phyloP scores from a whole-genome alignment of 2,329 filamentous ascomycete species.

The Botrytis sinoallii region DNA sequence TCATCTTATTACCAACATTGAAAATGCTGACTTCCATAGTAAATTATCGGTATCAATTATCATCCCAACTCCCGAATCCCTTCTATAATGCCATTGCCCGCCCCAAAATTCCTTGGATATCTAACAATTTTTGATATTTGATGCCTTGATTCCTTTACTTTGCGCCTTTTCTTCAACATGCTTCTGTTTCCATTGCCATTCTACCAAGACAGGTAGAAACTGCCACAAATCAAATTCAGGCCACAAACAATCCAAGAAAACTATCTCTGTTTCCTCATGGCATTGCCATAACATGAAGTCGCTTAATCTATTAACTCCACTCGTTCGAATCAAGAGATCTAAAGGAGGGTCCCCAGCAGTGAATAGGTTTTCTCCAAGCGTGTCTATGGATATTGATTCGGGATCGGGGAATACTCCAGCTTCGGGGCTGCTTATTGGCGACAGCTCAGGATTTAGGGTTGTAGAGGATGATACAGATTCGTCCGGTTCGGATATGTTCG shows the following conservation, averaged over 20 bases:
- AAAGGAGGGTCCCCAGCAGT: slow-evolving; percentile 82
- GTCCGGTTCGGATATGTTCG: slow-evolving; percentile 41
- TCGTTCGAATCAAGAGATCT: slow-evolving; percentile 88
- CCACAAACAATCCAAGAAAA: slow-evolving; percentile 91
- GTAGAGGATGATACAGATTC: slow-evolving; percentile 60
- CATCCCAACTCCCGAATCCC: background rate
- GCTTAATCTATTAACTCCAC: slow-evolving; percentile 85
- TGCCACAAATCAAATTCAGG: slow-evolving; percentile 93
- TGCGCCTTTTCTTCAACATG: slow-evolving; percentile 35
- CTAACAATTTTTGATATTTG: slow-evolving; percentile 29
- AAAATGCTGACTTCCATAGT: background rate
- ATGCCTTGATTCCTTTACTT: slow-evolving; percentile 19
- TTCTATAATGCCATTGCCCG: background rate
- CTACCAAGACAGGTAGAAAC: slow-evolving; percentile 86
- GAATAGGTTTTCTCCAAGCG: slow-evolving; percentile 81
- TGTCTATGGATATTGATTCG: slow-evolving; percentile 81
- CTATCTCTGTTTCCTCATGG: slow-evolving; percentile 86
- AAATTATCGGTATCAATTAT: background rate
- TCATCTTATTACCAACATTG: background rate
- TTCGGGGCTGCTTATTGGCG: slow-evolving; percentile 32
- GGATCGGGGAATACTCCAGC: slow-evolving; percentile 62
- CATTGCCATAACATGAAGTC: slow-evolving; percentile 99
- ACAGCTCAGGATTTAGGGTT: slow-evolving; percentile 43
- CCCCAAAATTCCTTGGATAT: background rate
- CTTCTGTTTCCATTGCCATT: slow-evolving; percentile 69